Evolutionary conservation across 805 yeast genomes (phyloP).

Genomic region (Jamesozyma gamospora): DNA sequence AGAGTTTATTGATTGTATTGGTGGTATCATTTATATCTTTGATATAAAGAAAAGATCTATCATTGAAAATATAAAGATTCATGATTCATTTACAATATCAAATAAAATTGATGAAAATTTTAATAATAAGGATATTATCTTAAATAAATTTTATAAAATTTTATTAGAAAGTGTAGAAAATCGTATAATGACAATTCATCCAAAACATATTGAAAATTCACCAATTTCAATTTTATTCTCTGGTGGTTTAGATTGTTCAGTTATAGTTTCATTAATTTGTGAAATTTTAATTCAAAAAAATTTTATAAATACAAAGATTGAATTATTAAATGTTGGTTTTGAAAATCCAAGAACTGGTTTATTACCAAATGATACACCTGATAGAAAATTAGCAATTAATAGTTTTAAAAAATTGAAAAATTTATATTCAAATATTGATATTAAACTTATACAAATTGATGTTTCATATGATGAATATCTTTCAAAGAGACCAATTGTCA

Average conservation of each 20-base stretch:
- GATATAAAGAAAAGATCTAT: slow-evolving; percentile 23
- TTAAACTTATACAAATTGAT: slow-evolving; percentile 56
- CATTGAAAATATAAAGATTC: slow-evolving; percentile 9
- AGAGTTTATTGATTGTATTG: slow-evolving; percentile 44
- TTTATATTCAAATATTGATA: slow-evolving; percentile 33
- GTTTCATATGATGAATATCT: slow-evolving; percentile 62
- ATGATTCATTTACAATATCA: slow-evolving; percentile 15
- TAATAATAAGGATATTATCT: slow-evolving; percentile 4
- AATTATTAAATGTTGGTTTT: slow-evolving; percentile 86
- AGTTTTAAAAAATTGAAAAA: slow-evolving; percentile 46
- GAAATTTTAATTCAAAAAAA: slow-evolving; percentile 16
- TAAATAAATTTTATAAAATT: slow-evolving; percentile 17
- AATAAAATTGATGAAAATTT: slow-evolving; percentile 13
- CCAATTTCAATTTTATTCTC: slow-evolving; percentile 65
- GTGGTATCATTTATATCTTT: slow-evolving; percentile 40
- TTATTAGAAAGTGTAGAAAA: slow-evolving; percentile 34
- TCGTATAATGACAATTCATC: slow-evolving; percentile 55
- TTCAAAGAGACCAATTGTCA: slow-evolving; percentile 40
- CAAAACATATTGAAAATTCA: slow-evolving; percentile 34
- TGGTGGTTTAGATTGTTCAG: slow-evolving; percentile 92
- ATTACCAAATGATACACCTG: slow-evolving; percentile 66
- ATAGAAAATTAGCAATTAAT: slow-evolving; percentile 59
- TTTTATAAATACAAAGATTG: slow-evolving; percentile 34
- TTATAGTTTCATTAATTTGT: slow-evolving; percentile 49
- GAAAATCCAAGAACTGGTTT: slow-evolving; percentile 73